Evolutionary conservation across 495 filamentous ascomycete species (phyloP).

Genomic region (Lasiosphaeria miniovina): DNA sequence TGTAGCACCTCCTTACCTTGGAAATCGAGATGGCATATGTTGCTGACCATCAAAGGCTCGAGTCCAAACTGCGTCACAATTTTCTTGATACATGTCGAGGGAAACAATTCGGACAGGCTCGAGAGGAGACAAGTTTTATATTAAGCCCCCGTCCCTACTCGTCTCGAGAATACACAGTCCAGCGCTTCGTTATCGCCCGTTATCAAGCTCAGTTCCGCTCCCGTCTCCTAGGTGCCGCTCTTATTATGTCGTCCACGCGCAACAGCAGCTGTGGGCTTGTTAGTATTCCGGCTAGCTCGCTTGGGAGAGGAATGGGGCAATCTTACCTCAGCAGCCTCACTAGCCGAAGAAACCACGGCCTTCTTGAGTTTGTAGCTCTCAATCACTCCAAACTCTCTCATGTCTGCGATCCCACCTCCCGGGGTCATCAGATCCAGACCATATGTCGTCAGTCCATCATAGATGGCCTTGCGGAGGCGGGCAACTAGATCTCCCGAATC

Average conservation of each 20-base stretch:
- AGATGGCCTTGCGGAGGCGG: slow-evolving; percentile 86
- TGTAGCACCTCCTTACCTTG: too few relatives aligned
- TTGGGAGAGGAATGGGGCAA: slow-evolving; percentile 2
- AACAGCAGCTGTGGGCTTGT: slow-evolving; percentile 28
- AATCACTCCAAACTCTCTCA: slow-evolving; percentile 92
- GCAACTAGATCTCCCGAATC: slow-evolving; percentile 93
- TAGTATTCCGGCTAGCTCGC: slow-evolving; percentile 4
- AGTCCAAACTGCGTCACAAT: too few relatives aligned
- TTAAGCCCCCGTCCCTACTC: background rate
- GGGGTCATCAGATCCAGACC: slow-evolving; percentile 86
- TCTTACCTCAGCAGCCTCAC: slow-evolving; percentile 91
- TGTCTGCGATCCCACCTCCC: slow-evolving; percentile 91
- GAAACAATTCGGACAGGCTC: too few relatives aligned
- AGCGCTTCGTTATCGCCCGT: background rate
- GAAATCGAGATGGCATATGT: too few relatives aligned
- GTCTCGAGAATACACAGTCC: slow-evolving; percentile 4
- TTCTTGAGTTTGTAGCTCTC: slow-evolving; percentile 99
- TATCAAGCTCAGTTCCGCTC: slow-evolving; percentile 24
- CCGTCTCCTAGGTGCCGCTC: slow-evolving; percentile 36
- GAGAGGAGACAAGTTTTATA: background rate
- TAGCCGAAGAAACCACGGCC: slow-evolving; percentile 91
- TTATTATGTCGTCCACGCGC: slow-evolving; percentile 40
- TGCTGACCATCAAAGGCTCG: too few relatives aligned
- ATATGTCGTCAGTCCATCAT: slow-evolving; percentile 87
- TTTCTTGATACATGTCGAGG: too few relatives aligned